phyloP scores from a whole-genome alignment of 495 filamentous ascomycete genomes.

The Penicillium bovifimosum region DNA sequence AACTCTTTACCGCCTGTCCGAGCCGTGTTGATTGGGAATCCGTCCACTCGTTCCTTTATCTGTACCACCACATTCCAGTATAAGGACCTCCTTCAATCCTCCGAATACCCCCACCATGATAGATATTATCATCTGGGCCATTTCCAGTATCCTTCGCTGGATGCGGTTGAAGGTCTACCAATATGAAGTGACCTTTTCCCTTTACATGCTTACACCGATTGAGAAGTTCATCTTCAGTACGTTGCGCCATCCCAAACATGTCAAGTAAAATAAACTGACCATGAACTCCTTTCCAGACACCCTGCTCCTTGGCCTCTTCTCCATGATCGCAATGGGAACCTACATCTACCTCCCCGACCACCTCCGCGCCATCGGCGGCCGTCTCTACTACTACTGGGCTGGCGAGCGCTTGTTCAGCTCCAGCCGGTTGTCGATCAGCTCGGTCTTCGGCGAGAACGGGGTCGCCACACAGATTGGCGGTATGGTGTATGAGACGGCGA shows the following conservation, averaged over 20 bases:
- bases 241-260: constrained; percentile 16
- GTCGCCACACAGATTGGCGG: constrained; percentile 30
- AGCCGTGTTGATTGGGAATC: neutral
- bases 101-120: constrained; percentile 14
- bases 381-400: constrained; percentile 91
- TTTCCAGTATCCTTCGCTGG: constrained; percentile 51
- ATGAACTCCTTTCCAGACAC: constrained; percentile 56
- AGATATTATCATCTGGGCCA: constrained; percentile 33
- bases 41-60: neutral
- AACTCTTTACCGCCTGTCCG: neutral
- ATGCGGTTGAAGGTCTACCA: constrained; percentile 77
- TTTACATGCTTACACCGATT: constrained; percentile 81
- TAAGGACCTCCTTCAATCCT: neutral
- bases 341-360: constrained; percentile 92
- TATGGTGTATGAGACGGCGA: constrained; percentile 41
- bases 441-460: constrained; percentile 31
- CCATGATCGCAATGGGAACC: constrained; percentile 76
- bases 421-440: constrained; percentile 28
- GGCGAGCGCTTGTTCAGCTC: constrained; percentile 57
- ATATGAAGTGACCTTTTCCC: constrained; percentile 77
- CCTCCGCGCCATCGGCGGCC: constrained; percentile 65
- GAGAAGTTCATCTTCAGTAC: constrained; percentile 84
- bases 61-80: neutral
- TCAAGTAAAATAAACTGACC: neutral
- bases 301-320: constrained; percentile 78